These are phyloP conservation scores for Leishmania gerbilli DNA, from an alignment of 208 protist genomes.

Conservation along the genomic window DNA sequence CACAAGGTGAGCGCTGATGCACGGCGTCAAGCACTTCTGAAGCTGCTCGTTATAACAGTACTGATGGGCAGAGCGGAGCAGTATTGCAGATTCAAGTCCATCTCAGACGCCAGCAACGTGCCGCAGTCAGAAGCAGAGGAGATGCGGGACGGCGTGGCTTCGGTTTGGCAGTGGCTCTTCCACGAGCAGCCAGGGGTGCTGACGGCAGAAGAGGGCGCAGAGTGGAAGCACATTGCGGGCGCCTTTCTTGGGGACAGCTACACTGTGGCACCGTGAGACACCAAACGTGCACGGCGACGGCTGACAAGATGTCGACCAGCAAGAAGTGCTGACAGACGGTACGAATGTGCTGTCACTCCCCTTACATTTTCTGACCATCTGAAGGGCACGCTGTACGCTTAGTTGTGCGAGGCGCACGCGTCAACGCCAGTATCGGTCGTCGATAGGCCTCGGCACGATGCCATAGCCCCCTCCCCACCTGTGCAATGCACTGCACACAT, in stretches of 20 bases:
- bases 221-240: constrained; percentile 52
- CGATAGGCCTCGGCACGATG: neutral
- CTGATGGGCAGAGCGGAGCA: constrained; percentile 50
- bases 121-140: constrained; percentile 51
- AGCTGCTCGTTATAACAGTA: constrained; percentile 71
- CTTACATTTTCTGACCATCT: neutral
- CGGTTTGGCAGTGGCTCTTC: constrained; percentile 56
- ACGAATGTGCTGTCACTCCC: neutral
- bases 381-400: neutral
- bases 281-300: neutral
- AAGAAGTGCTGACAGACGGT: neutral
- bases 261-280: constrained; percentile 29
- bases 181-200: constrained; percentile 41
- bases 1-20: neutral
- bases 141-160: constrained; percentile 50
- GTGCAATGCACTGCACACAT: neutral
- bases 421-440: neutral
- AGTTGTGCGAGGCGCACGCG: neutral
- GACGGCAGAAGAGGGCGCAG: constrained; percentile 40
- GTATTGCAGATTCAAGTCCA: constrained; percentile 32
- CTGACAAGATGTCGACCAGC: neutral
- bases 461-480: neutral
- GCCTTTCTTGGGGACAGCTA: constrained; percentile 69
- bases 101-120: constrained; percentile 35
- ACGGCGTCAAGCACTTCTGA: constrained; percentile 52